These are phyloP conservation scores for Ailanthus altissimus DNA, from an alignment of 345 rosid genomes.

Conservation along the genomic window DNA sequence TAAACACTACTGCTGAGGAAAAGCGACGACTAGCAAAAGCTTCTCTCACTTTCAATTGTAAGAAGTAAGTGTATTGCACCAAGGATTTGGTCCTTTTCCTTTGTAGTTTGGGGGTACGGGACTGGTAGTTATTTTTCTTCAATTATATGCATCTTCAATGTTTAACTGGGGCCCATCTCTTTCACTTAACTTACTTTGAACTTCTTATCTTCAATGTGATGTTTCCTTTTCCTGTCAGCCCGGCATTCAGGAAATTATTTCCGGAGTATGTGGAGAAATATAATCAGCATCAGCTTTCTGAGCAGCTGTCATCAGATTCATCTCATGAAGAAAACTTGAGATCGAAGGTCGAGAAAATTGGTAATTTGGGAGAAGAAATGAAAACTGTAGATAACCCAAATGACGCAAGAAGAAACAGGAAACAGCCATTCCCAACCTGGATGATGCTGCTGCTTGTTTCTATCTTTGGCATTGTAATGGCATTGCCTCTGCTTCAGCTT, in stretches of 20 bases:
- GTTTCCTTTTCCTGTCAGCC: slow-evolving; percentile 43
- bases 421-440: slow-evolving; percentile 82
- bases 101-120: background rate
- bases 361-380: slow-evolving; percentile 37
- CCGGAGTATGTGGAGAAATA: slow-evolving; percentile 89
- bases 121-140: background rate
- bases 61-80: slow-evolving; percentile 65
- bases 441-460: slow-evolving; percentile 80
- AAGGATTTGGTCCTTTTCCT: background rate
- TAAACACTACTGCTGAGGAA: slow-evolving; percentile 73
- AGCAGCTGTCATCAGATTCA: slow-evolving; percentile 43
- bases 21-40: slow-evolving; percentile 86
- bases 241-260: slow-evolving; percentile 83
- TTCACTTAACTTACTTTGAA: background rate
- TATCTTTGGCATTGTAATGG: slow-evolving; percentile 89
- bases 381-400: slow-evolving; percentile 32
- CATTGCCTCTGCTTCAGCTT: slow-evolving; percentile 92
- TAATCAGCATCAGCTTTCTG: slow-evolving; percentile 59
- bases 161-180: background rate
- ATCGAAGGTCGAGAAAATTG: slow-evolving; percentile 35
- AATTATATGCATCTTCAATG: background rate
- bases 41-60: slow-evolving; percentile 91
- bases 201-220: slow-evolving; percentile 4
- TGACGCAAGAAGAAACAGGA: slow-evolving; percentile 49
- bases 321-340: slow-evolving; percentile 42